These are phyloP conservation scores for Trametes maxima DNA, from an alignment of 768 basidiomycete genomes.

Conservation along the genomic window DNA sequence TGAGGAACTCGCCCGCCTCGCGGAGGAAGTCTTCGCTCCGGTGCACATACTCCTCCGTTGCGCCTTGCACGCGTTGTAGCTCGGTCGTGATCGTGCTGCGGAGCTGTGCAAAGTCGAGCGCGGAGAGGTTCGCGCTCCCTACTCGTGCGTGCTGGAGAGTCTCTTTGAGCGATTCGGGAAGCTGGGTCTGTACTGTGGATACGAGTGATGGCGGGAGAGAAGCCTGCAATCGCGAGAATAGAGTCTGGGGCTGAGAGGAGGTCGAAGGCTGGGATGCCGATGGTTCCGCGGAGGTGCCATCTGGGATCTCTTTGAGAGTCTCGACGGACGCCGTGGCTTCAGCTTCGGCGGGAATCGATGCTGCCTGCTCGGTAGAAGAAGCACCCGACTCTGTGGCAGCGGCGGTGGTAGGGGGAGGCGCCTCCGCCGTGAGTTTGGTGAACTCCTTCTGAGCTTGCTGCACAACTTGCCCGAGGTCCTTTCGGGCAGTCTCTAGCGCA, in stretches of 20 bases:
- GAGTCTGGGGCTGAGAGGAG: conserved; percentile 37
- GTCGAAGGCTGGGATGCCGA: conserved; percentile 8
- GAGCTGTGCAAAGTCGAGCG: conserved; percentile 70
- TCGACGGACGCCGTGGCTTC: conserved; percentile 23
- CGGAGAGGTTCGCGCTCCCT: conserved; percentile 37
- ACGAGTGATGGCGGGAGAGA: conserved; percentile 77
- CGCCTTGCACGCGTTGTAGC: conserved; percentile 74
- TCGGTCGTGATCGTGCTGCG: conserved; percentile 64
- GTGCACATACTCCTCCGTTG: conserved; percentile 81
- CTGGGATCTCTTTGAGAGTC: conserved; percentile 6
- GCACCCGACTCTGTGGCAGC: conserved; percentile 17
- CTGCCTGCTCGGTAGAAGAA: conserved; percentile 18
- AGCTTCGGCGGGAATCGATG: conserved; percentile 28
- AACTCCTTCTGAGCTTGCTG: conserved; percentile 80
- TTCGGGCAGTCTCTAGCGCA: conserved; percentile 67
- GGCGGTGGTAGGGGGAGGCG: conserved; percentile 20
- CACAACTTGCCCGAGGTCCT: conserved; percentile 73
- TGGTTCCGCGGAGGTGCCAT: background rate
- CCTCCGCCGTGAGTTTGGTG: conserved; percentile 55
- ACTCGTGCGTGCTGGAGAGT: conserved; percentile 57
- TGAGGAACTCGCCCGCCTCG: conserved; percentile 52
- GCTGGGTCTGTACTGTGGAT: conserved; percentile 62
- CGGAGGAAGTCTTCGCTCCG: conserved; percentile 60
- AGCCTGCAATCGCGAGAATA: conserved; percentile 73
- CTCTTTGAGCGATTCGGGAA: conserved; percentile 51